Conservation (phyloP, 2,329 filamentous ascomycete species). For the Teratosphaeriaceae sp. region DNA sequence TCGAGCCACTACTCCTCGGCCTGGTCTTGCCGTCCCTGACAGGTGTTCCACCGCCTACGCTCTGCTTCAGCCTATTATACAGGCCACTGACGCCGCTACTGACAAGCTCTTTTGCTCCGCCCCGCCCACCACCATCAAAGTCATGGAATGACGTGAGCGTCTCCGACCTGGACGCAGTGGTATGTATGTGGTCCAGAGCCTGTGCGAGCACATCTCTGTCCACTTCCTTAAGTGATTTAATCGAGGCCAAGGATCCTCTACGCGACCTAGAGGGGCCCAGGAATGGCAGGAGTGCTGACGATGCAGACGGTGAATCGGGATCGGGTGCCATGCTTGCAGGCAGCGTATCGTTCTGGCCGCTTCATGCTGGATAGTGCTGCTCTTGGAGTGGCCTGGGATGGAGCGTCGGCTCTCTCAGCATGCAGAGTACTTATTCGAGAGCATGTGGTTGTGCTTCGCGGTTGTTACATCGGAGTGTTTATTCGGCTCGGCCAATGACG, state of each 20-base stretch:
- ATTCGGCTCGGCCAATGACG: too few relatives aligned
- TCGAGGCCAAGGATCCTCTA: constrained; percentile 33
- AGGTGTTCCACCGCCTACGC: constrained; percentile 19
- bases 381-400: too few relatives aligned
- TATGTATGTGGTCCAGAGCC: constrained; percentile 81
- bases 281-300: constrained; percentile 24
- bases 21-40: constrained; percentile 16
- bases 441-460: too few relatives aligned
- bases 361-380: constrained; percentile 9
- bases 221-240: constrained; percentile 34
- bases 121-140: constrained; percentile 64
- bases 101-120: constrained; percentile 31
- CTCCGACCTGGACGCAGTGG: constrained; percentile 75
- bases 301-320: constrained; percentile 21
- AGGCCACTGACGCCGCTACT: constrained; percentile 62
- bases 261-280: constrained; percentile 27
- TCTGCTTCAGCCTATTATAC: constrained; percentile 68
- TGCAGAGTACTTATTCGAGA: too few relatives aligned
- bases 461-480: too few relatives aligned
- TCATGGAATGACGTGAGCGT: constrained; percentile 91
- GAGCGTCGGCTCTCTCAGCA: too few relatives aligned
- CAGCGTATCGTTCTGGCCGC: background rate
- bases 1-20: constrained; percentile 22
- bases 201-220: constrained; percentile 71
- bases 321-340: constrained; percentile 20